Base-by-base conservation (phyloP, 306 rosid species). In the Fragaria ananassa region DNA sequence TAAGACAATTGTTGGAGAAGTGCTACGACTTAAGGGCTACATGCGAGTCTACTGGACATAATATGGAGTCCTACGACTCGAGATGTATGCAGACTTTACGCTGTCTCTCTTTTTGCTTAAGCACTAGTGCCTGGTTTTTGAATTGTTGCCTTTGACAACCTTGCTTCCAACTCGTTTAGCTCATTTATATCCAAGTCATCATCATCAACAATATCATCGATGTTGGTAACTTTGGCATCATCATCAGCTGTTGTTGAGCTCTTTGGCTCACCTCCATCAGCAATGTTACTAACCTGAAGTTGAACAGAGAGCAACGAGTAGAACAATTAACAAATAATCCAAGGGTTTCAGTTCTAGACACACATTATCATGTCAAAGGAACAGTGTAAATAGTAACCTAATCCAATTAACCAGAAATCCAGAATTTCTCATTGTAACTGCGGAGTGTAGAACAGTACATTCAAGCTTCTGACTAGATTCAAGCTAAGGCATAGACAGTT, bases 91-190 rank as follows among this genome's bases (percentile, higher is more conserved):
- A 57, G 53, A 39, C 76, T 56, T 54, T 10, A 10, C 39, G n/a
- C 2, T 17, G 31, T 15, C 67, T 18, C 54, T 44, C 42, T 3
- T 17, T 17, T 6, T 15, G 57, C 62, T 21, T 74, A 74, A 25
- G 69, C 44, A 58, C 23, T 6, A 14, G 27, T 61, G 7, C 31
- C 77, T 4, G 58, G 69, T 29, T 74, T 69, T 74, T 82, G 82
- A 70, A 84, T 82, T 45, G 90, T 77, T 41, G 83, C 74, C 83
- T 75, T 84, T 47, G 90, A 54, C 66, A 88, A 79, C 51, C 90
- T 86, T 56, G 90, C 90, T 81, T 88, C 90, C 69, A 88, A 50
- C 76, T 86, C 92, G 71, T 86, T 77, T 71, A 86, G 54, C 86
- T 88, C 90, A 19, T 88, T 86, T 29, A 80, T 27, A 79, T 87